Conservation (phyloP, 345 rosid genomes). For the Gossypium arboreum region DNA sequence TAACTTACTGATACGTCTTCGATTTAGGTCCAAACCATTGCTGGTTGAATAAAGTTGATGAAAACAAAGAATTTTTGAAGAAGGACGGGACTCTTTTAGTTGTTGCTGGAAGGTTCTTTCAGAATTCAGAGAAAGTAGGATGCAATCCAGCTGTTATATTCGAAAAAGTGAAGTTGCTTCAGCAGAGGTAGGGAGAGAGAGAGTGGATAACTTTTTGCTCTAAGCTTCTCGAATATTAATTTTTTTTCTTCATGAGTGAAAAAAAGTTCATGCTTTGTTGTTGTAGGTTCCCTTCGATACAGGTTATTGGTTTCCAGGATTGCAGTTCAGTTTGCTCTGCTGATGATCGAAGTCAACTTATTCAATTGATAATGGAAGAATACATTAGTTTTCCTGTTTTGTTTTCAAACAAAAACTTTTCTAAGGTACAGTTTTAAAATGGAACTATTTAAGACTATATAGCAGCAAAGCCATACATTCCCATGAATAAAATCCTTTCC, state of each 20-base stretch:
- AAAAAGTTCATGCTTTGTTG: slow-evolving; percentile 3
- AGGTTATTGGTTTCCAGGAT: slow-evolving; percentile 54
- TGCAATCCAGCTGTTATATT: slow-evolving; percentile 31
- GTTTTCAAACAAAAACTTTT: slow-evolving; percentile 46
- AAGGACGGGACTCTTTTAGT: slow-evolving; percentile 46
- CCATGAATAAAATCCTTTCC: not conserved
- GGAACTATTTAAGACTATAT: not conserved
- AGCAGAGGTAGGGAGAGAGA: slow-evolving; percentile 53
- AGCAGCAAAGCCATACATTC: not conserved
- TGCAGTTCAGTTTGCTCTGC: slow-evolving; percentile 38
- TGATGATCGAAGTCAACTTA: slow-evolving; percentile 40
- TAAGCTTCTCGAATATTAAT: not conserved
- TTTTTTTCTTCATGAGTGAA: slow-evolving; percentile 14
- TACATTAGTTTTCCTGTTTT: slow-evolving; percentile 74
- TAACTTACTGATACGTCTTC: not conserved
- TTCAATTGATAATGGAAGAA: slow-evolving; percentile 58
- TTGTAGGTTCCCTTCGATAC: slow-evolving; percentile 61
- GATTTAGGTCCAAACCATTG: slow-evolving; percentile 57
- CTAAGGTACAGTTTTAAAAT: slow-evolving; percentile 36
- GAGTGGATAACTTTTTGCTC: slow-evolving; percentile 1
- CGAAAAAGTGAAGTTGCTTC: slow-evolving; percentile 65
- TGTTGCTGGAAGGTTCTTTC: slow-evolving; percentile 50
- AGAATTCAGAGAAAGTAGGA: slow-evolving; percentile 26
- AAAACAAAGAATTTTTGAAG: slow-evolving; percentile 34
- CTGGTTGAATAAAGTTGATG: slow-evolving; percentile 65